Conservation (phyloP, 805 yeast species). For the Tetrapisispora arboricola region DNA sequence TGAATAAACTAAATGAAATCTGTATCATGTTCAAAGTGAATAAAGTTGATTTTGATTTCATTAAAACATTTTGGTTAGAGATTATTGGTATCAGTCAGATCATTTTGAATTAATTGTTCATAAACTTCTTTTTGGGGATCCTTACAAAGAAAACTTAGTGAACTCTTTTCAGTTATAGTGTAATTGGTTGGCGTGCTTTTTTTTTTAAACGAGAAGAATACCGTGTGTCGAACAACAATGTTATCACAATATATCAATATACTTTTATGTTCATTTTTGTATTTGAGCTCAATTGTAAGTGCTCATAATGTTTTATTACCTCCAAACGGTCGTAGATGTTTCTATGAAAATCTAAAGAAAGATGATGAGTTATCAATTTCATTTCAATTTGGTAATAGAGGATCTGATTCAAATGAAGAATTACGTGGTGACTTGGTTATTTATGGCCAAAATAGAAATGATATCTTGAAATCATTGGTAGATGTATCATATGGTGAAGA, state of each 20-base stretch:
- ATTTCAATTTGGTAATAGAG: conserved; percentile 90
- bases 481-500: conserved; percentile 76
- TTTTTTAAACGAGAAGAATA: no score
- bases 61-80: no score
- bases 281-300: not conserved
- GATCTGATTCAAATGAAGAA: conserved; percentile 58
- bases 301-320: conserved; percentile 82
- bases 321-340: conserved; percentile 79
- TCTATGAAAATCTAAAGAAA: conserved; percentile 69
- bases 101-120: no score
- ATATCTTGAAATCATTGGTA: conserved; percentile 38
- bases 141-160: no score
- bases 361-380: conserved; percentile 82
- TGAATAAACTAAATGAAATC: no score
- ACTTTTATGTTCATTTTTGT: not conserved
- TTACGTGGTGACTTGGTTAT: conserved; percentile 58
- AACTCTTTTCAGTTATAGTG: no score
- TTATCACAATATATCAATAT: not conserved
- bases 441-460: conserved; percentile 30
- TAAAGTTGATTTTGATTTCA: no score
- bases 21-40: no score
- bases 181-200: no score
- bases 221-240: no score
- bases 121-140: no score
- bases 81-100: no score